phyloP scores from a whole-genome alignment of 2,329 filamentous ascomycete species.

The Tolypocladium endophyticum region DNA sequence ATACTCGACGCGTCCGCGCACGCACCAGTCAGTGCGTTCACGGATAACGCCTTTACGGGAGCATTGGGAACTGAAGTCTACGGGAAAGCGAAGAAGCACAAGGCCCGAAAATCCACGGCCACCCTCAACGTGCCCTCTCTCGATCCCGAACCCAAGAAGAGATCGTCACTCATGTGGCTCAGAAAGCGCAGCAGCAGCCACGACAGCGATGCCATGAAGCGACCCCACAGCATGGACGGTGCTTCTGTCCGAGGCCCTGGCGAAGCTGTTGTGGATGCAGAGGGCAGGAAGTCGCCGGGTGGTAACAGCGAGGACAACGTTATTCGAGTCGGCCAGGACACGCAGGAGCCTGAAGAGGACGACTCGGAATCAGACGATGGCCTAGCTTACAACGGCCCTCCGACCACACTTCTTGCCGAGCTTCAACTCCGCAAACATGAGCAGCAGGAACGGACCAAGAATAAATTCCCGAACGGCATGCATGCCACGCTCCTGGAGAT shows the following conservation, averaged over 20 bases:
- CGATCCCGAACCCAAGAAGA: constrained; percentile 28
- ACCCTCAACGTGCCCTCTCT: constrained; percentile 12
- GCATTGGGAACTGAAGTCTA: constrained; percentile 67
- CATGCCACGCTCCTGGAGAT: constrained; percentile 84
- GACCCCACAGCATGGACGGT: constrained; percentile 8
- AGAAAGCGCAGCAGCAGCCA: constrained; percentile 25
- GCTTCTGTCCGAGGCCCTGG: constrained; percentile 13
- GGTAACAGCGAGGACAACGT: constrained; percentile 5
- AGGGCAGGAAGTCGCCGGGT: background rate
- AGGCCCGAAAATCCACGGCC: constrained; percentile 18
- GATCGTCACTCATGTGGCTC: constrained; percentile 38
- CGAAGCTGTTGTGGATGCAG: constrained; percentile 8
- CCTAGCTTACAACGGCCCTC: constrained; percentile 54
- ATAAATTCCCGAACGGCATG: constrained; percentile 62
- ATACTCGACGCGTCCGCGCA: constrained; percentile 83
- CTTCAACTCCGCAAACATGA: constrained; percentile 85
- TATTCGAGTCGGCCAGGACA: constrained; percentile 11
- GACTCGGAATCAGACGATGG: constrained; percentile 32
- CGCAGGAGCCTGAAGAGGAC: constrained; percentile 27
- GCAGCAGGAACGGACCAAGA: constrained; percentile 63
- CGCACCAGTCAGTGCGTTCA: constrained; percentile 85
- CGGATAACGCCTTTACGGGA: constrained; percentile 75
- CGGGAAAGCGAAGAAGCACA: constrained; percentile 45
- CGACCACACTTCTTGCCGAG: constrained; percentile 86
- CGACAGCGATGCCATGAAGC: constrained; percentile 16